Percentiles rank a stretch among this genome's conserved stretches.
Conservation (phyloP, 352 stramenopile genomes). For the Globisporangium nagaii region DNA sequence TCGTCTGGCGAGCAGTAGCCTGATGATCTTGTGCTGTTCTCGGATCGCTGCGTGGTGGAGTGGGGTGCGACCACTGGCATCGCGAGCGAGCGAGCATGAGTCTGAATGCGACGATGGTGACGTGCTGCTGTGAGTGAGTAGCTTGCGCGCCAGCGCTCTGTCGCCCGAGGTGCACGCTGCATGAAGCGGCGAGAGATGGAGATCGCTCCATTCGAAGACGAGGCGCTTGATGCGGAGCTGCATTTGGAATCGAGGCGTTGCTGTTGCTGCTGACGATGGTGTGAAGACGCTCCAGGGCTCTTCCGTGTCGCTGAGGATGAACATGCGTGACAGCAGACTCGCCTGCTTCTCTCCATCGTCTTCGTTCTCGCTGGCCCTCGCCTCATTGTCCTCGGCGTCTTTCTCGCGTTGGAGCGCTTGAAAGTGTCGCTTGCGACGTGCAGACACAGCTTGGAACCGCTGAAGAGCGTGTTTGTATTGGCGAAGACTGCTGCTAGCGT, state of each 20-base stretch:
- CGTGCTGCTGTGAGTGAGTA: conserved; percentile 10
- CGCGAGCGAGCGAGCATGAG: conserved; percentile 25
- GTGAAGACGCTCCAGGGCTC: conserved; percentile 40
- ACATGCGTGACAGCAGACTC: conserved; percentile 10
- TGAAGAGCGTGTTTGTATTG: not conserved
- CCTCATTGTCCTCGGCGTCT: conserved; percentile 6
- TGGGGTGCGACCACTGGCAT: conserved; percentile 32
- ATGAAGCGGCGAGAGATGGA: conserved; percentile 33
- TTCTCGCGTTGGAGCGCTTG: not conserved
- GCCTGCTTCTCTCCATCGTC: not conserved
- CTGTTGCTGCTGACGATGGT: not conserved
- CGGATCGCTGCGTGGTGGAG: conserved; percentile 50
- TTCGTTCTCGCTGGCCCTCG: not conserved
- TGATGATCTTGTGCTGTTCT: conserved; percentile 26
- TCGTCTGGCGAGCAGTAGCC: conserved; percentile 21
- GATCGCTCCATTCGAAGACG: conserved; percentile 25
- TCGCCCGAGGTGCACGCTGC: conserved; percentile 23
- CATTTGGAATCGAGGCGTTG: conserved; percentile 3
- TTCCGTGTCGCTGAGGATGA: conserved; percentile 18
- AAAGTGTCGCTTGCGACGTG: not conserved
- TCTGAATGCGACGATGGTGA: too few species aligned
- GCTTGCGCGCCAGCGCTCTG: conserved; percentile 1
- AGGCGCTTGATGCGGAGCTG: conserved; percentile 15
- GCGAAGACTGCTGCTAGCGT: not conserved
- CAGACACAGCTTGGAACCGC: not conserved